Percentiles rank a stretch among this genome's conserved stretches.
Conservation (phyloP, 2,329 filamentous ascomycete species). For the Aspergillus brasiliensis region DNA sequence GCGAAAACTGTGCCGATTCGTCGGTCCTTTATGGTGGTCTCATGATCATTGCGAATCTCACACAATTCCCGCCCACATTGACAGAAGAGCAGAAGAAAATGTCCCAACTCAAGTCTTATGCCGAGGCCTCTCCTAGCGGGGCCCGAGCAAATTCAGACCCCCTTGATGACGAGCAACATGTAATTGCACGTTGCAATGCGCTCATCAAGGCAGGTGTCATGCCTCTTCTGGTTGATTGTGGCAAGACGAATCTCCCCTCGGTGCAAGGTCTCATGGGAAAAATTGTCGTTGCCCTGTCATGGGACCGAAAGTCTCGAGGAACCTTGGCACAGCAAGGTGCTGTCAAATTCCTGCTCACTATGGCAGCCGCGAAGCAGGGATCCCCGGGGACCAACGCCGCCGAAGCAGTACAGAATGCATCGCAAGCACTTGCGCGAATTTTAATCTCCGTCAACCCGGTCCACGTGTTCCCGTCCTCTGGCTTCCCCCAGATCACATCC, state of each 20-base stretch:
- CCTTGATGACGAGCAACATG: constrained; percentile 74
- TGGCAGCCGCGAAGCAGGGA: constrained; percentile 50
- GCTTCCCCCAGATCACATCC: constrained; percentile 69
- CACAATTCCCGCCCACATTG: constrained; percentile 72
- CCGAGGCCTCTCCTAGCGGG: constrained; percentile 78
- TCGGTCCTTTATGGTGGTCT: constrained; percentile 81
- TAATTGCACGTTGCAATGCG: constrained; percentile 71
- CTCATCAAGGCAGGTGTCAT: constrained; percentile 79
- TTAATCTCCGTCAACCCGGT: constrained; percentile 83
- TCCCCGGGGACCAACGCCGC: constrained; percentile 42
- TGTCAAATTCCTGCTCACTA: constrained; percentile 78
- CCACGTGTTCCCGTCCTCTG: constrained; percentile 80
- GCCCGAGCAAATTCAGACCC: constrained; percentile 61
- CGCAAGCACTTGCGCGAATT: constrained; percentile 80
- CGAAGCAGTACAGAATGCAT: constrained; percentile 59
- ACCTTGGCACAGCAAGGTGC: constrained; percentile 91
- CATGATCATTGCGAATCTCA: constrained; percentile 83
- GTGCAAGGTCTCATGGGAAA: constrained; percentile 70
- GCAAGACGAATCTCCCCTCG: constrained; percentile 70
- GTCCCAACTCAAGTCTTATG: constrained; percentile 89
- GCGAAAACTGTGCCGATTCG: constrained; percentile 60
- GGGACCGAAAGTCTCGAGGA: constrained; percentile 72
- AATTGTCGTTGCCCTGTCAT: constrained; percentile 76
- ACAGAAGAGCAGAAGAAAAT: constrained; percentile 93
- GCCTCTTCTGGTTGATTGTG: constrained; percentile 73